These are phyloP conservation scores for Podospora conica DNA, from an alignment of 495 filamentous ascomycete genomes.

Conservation along the genomic window DNA sequence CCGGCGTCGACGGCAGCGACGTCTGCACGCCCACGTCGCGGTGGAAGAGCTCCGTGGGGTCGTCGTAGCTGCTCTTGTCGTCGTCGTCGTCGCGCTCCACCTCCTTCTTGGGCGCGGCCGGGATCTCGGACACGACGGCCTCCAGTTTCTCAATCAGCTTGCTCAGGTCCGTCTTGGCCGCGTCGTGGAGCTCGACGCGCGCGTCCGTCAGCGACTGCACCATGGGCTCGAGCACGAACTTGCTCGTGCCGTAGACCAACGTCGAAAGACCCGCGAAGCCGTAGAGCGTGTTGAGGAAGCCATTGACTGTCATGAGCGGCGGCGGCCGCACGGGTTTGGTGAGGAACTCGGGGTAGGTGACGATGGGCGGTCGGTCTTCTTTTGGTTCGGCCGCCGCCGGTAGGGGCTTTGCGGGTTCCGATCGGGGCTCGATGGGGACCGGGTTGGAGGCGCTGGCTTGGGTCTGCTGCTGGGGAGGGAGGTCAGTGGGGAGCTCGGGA, in stretches of 20 bases:
- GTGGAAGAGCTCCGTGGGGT: constrained; percentile 84
- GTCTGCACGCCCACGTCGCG: constrained; percentile 87
- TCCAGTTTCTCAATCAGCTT: constrained; percentile 72
- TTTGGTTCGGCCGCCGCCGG: constrained; percentile 12
- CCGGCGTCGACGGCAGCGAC: constrained; percentile 43
- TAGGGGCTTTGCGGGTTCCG: constrained; percentile 9
- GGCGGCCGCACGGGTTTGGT: constrained; percentile 52
- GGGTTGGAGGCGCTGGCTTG: neutral
- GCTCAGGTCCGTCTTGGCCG: constrained; percentile 56
- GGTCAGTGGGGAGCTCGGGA: neutral
- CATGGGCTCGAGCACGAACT: constrained; percentile 81
- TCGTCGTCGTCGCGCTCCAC: constrained; percentile 22
- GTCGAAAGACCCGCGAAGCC: constrained; percentile 63
- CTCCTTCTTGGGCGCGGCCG: constrained; percentile 17
- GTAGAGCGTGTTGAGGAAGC: constrained; percentile 73
- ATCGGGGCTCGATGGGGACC: neutral
- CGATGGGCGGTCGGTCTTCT: constrained; percentile 69
- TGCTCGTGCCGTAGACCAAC: constrained; percentile 72
- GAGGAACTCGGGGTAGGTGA: constrained; percentile 96
- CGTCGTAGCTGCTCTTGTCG: constrained; percentile 42
- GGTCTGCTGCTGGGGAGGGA: neutral
- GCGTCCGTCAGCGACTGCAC: constrained; percentile 62
- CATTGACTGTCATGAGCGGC: constrained; percentile 69
- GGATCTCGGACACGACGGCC: constrained; percentile 54
- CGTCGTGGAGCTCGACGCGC: constrained; percentile 72